phyloP scores from a whole-genome alignment of 108 stramenopile genomes.

The Cylindrotheca closterium region DNA sequence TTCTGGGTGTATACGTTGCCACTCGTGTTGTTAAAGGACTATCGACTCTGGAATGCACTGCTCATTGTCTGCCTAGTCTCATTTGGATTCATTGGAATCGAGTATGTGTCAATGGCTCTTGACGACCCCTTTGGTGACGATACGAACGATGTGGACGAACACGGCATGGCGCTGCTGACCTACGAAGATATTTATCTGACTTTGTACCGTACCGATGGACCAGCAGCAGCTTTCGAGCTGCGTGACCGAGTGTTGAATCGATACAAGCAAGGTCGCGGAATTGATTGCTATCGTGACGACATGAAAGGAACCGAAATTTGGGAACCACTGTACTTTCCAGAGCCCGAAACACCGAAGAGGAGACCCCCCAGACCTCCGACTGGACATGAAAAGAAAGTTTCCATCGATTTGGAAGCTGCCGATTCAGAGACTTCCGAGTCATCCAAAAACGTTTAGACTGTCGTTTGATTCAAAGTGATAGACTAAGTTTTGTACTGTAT shows the following conservation, averaged over 20 bases:
- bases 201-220: constrained; percentile 36
- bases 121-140: constrained; percentile 50
- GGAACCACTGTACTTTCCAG: background rate
- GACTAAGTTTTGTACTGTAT: too few species aligned
- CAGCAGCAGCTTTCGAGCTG: constrained; percentile 31
- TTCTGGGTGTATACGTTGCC: constrained; percentile 31
- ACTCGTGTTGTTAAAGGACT: constrained; percentile 15
- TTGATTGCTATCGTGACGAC: constrained; percentile 15
- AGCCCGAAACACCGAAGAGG: too few species aligned
- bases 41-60: constrained; percentile 4
- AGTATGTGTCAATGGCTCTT: constrained; percentile 35
- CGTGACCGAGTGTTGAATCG: constrained; percentile 9
- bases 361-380: too few species aligned
- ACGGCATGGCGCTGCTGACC: constrained; percentile 15
- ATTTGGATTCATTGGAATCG: constrained; percentile 41
- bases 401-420: too few species aligned
- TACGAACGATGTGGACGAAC: constrained; percentile 16
- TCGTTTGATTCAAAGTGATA: too few species aligned
- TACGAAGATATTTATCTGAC: constrained; percentile 42
- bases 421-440: too few species aligned
- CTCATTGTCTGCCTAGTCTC: constrained; percentile 32
- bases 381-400: too few species aligned
- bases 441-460: too few species aligned
- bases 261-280: constrained; percentile 13
- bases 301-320: background rate